phyloP scores from a whole-genome alignment of 768 basidiomycete genomes.

The Naganishia randhawae region DNA sequence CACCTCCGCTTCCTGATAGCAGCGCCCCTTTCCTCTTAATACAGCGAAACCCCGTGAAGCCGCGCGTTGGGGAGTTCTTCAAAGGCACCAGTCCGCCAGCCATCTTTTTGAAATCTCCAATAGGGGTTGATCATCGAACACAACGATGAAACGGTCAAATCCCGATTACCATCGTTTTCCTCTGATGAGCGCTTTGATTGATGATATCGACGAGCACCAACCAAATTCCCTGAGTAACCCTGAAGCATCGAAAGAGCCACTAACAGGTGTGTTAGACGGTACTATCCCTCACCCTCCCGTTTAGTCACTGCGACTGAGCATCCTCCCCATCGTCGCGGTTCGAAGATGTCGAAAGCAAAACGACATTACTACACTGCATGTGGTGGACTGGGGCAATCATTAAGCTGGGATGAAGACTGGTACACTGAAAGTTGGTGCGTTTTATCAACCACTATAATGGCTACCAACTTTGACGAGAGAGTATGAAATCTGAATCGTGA shows the following conservation, averaged over 20 bases:
- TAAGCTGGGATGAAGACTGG: slow-evolving; percentile 7
- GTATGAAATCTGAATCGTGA: not conserved
- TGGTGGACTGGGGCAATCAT: slow-evolving; percentile 2
- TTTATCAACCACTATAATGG: not conserved
- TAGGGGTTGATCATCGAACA: too few relatives aligned
- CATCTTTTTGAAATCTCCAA: too few relatives aligned
- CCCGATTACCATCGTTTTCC: too few relatives aligned
- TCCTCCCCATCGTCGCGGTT: not conserved
- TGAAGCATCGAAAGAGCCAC: too few relatives aligned
- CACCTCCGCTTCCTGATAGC: too few relatives aligned
- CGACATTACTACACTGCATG: slow-evolving; percentile 23
- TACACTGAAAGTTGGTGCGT: slow-evolving; percentile 19
- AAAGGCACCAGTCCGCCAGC: too few relatives aligned
- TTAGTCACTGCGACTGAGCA: not conserved
- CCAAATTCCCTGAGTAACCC: too few relatives aligned
- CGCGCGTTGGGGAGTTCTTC: too few relatives aligned
- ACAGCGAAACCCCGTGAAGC: not conserved
- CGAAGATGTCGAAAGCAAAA: not conserved
- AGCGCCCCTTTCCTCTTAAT: not conserved
- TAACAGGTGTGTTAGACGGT: not conserved
- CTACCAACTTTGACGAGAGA: not conserved
- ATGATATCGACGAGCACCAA: too few relatives aligned
- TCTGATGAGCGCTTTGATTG: too few relatives aligned
- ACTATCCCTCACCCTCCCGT: not conserved
- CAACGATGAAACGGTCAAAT: too few relatives aligned